Base-by-base conservation (phyloP, 169 alveolate genomes). In the Eimeria tenella region DNA sequence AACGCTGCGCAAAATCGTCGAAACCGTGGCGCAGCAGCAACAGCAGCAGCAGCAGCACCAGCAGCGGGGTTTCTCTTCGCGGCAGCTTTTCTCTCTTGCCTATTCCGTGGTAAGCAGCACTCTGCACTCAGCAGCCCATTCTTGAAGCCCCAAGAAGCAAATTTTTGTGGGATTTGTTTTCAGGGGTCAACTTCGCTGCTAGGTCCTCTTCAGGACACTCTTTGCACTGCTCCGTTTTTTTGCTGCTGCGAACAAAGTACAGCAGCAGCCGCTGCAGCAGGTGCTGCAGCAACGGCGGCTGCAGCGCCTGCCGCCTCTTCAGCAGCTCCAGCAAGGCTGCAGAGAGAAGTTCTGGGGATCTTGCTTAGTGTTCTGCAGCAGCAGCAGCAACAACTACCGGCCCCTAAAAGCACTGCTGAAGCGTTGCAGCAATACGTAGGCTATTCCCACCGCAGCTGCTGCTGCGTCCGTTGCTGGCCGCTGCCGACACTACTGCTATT, bases 351-450 rank as follows among this genome's bases (percentile, higher is more conserved):
- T 49, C 58, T 73, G 23, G 31, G 50, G 7, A 25, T 52, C 31
- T 7, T 73, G 23, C 25, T 25, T 0, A 25, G 5, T 23, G 58
- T 55, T 6, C 84, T 73, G 84, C 84, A 73, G 84, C 84, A 73
- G 84, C 84, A 73, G 84, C 84, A 42, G 60, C 84, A 25, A 60
- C 23, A 15, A 55, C 84, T 73, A 55, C 84, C 84, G 55, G 23
- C 84, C 15, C 62, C 84, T 13, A 25, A 23, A 60, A 25, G 25
- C 10, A 49, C 58, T 49, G 58, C 62, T 55, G 84, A 73, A 49
- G 84, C 84, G 21, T 10, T 73, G 84, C 84, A 73, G 84, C 84
- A 73, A 73, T 73, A 73, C 84, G 84, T 73, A 49, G n/a, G 84
- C 25, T 55, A 0, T 31, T 0, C 17, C 52, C 15, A 31, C 68